Percentiles rank a stretch among this genome's conserved stretches.
These are phyloP conservation scores for Nicotiana tabacum DNA, from an alignment of 257 asterid species.

Conservation along the genomic window DNA sequence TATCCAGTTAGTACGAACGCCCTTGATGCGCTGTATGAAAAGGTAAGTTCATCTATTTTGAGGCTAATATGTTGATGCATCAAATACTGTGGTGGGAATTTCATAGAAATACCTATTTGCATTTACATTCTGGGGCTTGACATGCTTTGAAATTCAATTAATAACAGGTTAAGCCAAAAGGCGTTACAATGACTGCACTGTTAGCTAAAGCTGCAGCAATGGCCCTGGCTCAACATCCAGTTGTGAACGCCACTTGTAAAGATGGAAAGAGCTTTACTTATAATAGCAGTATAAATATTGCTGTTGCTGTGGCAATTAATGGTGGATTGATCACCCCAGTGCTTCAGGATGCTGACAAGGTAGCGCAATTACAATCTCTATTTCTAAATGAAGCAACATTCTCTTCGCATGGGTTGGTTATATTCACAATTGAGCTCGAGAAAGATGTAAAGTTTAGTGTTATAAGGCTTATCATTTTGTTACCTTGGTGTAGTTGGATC, in stretches of 20 bases:
- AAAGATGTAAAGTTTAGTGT: not conserved
- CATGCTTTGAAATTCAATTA: not conserved
- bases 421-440: not conserved
- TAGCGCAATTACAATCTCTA: not conserved
- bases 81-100: not conserved
- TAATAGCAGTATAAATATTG: constrained; percentile 63
- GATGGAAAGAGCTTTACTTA: constrained; percentile 82
- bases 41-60: not conserved
- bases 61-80: not conserved
- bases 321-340: constrained; percentile 11
- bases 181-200: not conserved
- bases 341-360: constrained; percentile 10
- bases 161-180: constrained; percentile 9
- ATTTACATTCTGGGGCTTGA: not conserved
- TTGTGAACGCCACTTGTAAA: constrained; percentile 73
- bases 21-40: constrained; percentile 7
- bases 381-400: not conserved
- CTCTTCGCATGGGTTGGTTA: not conserved
- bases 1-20: constrained; percentile 38
- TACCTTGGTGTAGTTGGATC: constrained; percentile 60
- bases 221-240: constrained; percentile 84
- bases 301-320: constrained; percentile 80
- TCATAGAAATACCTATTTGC: not conserved
- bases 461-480: constrained; percentile 9
- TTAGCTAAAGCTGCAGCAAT: constrained; percentile 54